Evolutionary conservation across 2,329 filamentous ascomycete genomes (phyloP).

Genomic region (Phialophora chinensis): DNA sequence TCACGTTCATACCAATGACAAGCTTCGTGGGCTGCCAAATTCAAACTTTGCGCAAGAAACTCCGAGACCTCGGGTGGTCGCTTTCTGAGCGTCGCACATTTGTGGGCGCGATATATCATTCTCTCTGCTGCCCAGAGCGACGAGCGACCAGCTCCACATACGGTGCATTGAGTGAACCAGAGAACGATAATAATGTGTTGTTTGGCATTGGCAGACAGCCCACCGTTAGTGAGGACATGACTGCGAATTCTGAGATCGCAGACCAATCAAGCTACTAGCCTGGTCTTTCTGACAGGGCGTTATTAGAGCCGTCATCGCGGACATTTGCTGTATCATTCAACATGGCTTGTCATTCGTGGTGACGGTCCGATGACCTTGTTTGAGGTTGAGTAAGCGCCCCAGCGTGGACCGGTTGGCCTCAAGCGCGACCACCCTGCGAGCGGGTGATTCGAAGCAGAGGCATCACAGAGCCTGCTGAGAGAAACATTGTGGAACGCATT

Average conservation of each 20-base stretch:
- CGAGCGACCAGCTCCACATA: background rate
- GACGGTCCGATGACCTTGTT: conserved; percentile 23
- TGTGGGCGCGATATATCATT: conserved; percentile 7
- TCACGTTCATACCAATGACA: conserved; percentile 18
- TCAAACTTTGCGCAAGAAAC: conserved; percentile 27
- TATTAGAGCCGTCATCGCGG: conserved; percentile 7
- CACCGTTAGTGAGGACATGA: background rate
- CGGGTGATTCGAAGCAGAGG: background rate
- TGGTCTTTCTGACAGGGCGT: background rate
- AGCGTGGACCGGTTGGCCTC: background rate
- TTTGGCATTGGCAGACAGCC: background rate
- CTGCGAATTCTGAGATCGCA: background rate
- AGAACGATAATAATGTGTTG: background rate
- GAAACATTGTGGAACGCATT: background rate
- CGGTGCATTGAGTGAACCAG: background rate
- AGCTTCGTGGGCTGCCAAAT: conserved; percentile 13
- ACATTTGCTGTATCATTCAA: background rate
- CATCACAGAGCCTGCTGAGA: background rate
- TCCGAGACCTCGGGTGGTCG: conserved; percentile 16
- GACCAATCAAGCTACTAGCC: background rate
- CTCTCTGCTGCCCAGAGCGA: background rate
- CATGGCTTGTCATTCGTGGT: conserved; percentile 8
- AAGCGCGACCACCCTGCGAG: background rate
- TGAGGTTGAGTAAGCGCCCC: conserved; percentile 32
- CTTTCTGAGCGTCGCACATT: conserved; percentile 10